Percentiles rank a stretch among this genome's conserved stretches.
phyloP scores from a whole-genome alignment of 352 stramenopile species.

The Globisporangium alternatum region DNA sequence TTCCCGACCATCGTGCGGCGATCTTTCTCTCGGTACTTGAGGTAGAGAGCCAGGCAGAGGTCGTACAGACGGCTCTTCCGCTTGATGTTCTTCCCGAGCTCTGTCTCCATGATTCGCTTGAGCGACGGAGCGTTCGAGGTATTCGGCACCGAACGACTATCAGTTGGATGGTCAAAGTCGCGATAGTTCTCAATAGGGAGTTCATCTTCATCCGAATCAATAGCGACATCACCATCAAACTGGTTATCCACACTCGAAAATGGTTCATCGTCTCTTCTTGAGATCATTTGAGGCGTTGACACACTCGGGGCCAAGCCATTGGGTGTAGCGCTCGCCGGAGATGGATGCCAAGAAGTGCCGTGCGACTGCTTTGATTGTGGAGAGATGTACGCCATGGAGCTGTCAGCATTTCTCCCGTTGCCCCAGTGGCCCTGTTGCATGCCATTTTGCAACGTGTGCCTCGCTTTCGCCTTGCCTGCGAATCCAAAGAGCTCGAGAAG shows the following conservation, averaged over 20 bases:
- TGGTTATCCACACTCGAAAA: neutral
- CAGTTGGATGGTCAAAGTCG: neutral
- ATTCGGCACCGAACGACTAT: neutral
- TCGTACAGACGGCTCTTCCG: constrained; percentile 60
- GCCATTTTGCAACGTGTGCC: constrained; percentile 11
- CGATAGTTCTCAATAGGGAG: neutral
- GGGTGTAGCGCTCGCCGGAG: neutral
- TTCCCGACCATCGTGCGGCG: constrained; percentile 49
- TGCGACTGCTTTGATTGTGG: neutral
- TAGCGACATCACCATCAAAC: neutral
- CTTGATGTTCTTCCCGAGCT: constrained; percentile 50
- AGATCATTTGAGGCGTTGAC: constrained; percentile 3
- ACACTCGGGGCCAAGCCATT: neutral
- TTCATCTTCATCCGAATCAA: constrained; percentile 7
- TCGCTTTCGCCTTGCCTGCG: constrained; percentile 18
- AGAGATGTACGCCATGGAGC: constrained; percentile 3
- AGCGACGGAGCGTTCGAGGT: constrained; percentile 20
- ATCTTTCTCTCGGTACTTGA: constrained; percentile 56
- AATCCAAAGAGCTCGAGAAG: constrained; percentile 28
- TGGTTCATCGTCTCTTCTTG: neutral
- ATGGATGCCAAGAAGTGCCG: constrained; percentile 13
- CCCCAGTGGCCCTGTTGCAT: constrained; percentile 5
- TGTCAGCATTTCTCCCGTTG: constrained; percentile 2
- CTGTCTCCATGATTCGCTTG: constrained; percentile 61
- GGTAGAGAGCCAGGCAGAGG: constrained; percentile 47